Base-by-base conservation (phyloP, 2,329 filamentous ascomycete genomes). In the Fusarium metavorans region DNA sequence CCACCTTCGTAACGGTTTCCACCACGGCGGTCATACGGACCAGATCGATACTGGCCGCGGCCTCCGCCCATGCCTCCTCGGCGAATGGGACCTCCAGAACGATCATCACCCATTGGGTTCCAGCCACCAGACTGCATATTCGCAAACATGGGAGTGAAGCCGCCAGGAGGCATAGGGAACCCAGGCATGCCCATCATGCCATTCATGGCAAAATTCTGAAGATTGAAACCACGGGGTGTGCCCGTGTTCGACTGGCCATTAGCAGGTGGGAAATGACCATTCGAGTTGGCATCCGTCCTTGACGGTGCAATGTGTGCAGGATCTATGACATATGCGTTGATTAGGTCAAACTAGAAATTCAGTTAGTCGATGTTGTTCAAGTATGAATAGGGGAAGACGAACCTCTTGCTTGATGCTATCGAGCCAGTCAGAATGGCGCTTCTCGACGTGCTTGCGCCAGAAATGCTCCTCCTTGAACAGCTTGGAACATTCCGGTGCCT, bases 391-490 rank as follows among this genome's bases (percentile, higher is more conserved):
- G 10, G 37, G 13, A 32, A 8, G 16, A 87, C 92, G 87, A 87
- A 97, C 95, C 86, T 98, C 96, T 81, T 93, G 92, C 82, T 92
- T 93, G 74, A 98, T 86, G 63, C 87, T 89, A 37, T 95, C 92
- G 52, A 94, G 89, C 94, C 95, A 99, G 64, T 98, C 96, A 0
- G 90, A 82, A 82, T 99, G 97, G 67, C 97, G 92, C 86, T 99
- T 99, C 84, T 98, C 96, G 18, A 98, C 92, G 79, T 99, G 97
- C 87, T 99, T 99, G 80, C 92, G 92, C 96, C 97, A 99, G 82
- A 99, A 99, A 78, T 96, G 92, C 50, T 97, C 93, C 68, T 97
- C 97, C 83, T 98, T 98, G 88, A 99, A 99, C 9, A 99, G 87
- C 84, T 99, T 99, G 13, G 93, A 93, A 84, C 97, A 99, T 43